A percentile compares a stretch with the other conserved stretches of the same genome.
These are phyloP conservation scores for Tricholoma saponaceum DNA, from an alignment of 768 basidiomycete species.

Conservation along the genomic window DNA sequence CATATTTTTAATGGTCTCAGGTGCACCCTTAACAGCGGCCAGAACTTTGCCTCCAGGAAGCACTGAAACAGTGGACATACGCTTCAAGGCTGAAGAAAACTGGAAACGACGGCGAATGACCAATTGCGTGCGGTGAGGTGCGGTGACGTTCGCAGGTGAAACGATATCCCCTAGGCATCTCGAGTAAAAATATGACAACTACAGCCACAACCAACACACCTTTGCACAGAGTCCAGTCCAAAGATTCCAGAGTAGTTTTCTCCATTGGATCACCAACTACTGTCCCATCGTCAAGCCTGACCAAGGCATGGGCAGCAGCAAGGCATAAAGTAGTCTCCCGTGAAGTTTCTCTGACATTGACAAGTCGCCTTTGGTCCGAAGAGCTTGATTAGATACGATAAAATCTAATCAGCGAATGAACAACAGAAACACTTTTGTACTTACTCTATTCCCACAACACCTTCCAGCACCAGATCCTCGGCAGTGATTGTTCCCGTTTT, in stretches of 20 bases:
- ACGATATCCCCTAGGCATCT: constrained; percentile 58
- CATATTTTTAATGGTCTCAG: constrained; percentile 94
- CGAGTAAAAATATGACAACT: constrained; percentile 7
- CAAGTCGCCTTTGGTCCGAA: constrained; percentile 57
- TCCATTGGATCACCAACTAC: constrained; percentile 99
- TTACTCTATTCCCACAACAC: constrained; percentile 87
- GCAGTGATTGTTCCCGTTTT: constrained; percentile 99
- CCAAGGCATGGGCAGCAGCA: constrained; percentile 93
- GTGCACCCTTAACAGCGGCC: constrained; percentile 91
- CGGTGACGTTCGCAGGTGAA: constrained; percentile 49
- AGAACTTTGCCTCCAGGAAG: constrained; percentile 58
- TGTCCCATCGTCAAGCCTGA: constrained; percentile 89
- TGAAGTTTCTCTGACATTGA: constrained; percentile 72
- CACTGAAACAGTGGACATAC: constrained; percentile 88
- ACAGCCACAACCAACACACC: constrained; percentile 33
- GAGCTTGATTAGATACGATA: constrained; percentile 36
- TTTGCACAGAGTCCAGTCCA: constrained; percentile 81
- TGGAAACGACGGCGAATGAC: constrained; percentile 90
- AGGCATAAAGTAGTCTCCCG: constrained; percentile 83
- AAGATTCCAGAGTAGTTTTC: constrained; percentile 87
- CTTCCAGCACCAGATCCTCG: constrained; percentile 91
- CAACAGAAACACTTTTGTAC: constrained; percentile 22
- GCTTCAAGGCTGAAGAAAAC: constrained; percentile 95
- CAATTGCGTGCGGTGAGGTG: constrained; percentile 57
- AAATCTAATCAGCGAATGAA: constrained; percentile 5